These are phyloP conservation scores for Alternaria gansuensis DNA, from an alignment of 2,329 filamentous ascomycete genomes.

Conservation along the genomic window DNA sequence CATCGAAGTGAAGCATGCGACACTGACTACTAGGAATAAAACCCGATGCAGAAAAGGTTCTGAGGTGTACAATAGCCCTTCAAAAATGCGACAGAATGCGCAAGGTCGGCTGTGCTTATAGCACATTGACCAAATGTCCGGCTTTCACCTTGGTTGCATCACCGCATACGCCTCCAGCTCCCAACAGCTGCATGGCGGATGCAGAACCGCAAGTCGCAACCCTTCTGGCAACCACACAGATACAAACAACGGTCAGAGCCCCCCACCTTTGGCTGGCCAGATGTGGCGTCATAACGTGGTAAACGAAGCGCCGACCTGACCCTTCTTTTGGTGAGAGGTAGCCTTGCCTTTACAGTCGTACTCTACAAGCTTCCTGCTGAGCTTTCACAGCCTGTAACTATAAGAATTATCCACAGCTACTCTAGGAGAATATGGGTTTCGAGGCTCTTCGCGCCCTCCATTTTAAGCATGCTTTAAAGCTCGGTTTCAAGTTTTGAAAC, in stretches of 20 bases:
- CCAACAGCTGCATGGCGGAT: not conserved
- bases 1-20: not conserved
- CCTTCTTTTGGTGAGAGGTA: not conserved
- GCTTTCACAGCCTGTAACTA: not conserved
- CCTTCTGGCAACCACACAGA: not conserved
- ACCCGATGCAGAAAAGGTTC: not conserved
- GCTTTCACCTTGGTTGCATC: not conserved
- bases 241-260: not conserved
- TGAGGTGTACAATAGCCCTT: not conserved
- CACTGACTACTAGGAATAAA: not conserved
- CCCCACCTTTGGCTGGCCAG: not conserved
- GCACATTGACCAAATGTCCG: no score
- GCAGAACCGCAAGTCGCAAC: not conserved
- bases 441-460: fast-evolving
- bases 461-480: not conserved
- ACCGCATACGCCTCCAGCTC: not conserved
- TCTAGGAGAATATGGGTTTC: fast-evolving
- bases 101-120: not conserved
- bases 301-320: not conserved
- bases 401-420: no score
- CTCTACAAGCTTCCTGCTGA: not conserved
- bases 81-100: not conserved
- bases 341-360: not conserved
- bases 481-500: no score
- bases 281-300: not conserved